Base-by-base conservation (phyloP, 2,329 filamentous ascomycete genomes). In the Fusarium coicis region DNA sequence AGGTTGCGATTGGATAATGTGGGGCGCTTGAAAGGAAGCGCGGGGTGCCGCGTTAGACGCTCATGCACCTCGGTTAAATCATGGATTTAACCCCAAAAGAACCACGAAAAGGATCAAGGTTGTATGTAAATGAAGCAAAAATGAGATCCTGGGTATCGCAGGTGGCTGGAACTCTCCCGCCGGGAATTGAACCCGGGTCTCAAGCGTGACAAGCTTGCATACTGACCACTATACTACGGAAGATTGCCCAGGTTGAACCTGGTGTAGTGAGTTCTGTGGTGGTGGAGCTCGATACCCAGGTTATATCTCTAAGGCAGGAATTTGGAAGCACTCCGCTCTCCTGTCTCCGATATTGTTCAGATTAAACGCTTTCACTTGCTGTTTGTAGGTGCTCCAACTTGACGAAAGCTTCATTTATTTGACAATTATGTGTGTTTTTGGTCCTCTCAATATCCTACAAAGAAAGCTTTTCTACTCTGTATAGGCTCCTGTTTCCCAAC, bases 171-270 rank as follows among this genome's bases (percentile, higher is more conserved):
- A 50, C 63, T 72, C 63, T 67, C 68, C 52, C 66, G 67, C 68
- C 52, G 56, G 67, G 67, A 62, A 71, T 67, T 63, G 50, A 70
- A 71, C 56, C 62, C 68, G 55, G 67, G 67, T 66, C 65, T 69
- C 50, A 68, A 69, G 66, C 64, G 57, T 68, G 64, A 63, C 40
- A 68, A 68, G 64, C 67, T 71, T 62, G 62, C 55, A 62, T 70
- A 67, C 56, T 71, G 56, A 71, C 66, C 66, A 70, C 54, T 70
- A 70, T 66, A 70, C 55, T 66, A 70, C 44, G 44, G 37, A 67
- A 67, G 56, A 66, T 16, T 16, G 36, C 40, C 50, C 42, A 57
- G 44, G 30, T 49, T 65, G 47, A 59, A 54, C 53, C 43, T 54
- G 46, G 26, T 59, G 64, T 67, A 67, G 64, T 26, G 64, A 42